Evolutionary conservation across 176 grass and related monocot species (phyloP), one percentile per base, ranked within the genome.

Genomic region (Oryza punctata): DNA sequence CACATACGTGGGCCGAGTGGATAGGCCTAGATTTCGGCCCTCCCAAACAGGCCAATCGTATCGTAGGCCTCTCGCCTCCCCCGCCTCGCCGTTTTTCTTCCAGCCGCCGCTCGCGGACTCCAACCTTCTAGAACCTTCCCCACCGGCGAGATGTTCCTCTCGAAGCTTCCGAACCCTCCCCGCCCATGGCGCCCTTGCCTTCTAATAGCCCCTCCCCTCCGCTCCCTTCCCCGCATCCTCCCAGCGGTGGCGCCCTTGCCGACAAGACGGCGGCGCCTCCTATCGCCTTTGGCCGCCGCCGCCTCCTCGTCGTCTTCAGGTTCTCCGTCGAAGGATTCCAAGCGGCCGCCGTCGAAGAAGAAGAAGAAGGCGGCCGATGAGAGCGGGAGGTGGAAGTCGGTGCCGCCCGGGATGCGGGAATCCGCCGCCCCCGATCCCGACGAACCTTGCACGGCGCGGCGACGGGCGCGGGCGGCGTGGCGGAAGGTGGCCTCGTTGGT

Each of bases 61-160:
- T n/a, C n/a, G 30, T 32, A 32, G 30, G 30, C 30, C 30, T 2
- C 30, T 32, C 30, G 30, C 30, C 30, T 32, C 30, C 30, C 4
- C 30, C 54, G 6, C 2, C 21, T 23, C 54, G 57, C 57, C 13
- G 21, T 7, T 7, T 52, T 52, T 52, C 16, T 6, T 52, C 49
- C 49, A 3, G 15, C 10, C 45, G 21, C 74, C 19, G 7, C 8
- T 26, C 49, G 69, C 85, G 65, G 10, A 24, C 49, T 63, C 2
- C n/a, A 37, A n/a, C 73, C 64, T 89, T 57, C 73, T 64, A 76
- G 78, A 77, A 82, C 35, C 37, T 82, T 70, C 81, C 14, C 2
- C 88, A 73, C 83, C 73, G 68, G 73, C 73, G 33, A 82, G 67
- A 90, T 86, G 88, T 23, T 82, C 67, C 67, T 78, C 21, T 14